These are phyloP conservation scores for Ustilago trichophora DNA, from an alignment of 1,284 basidiomycete species.

Conservation along the genomic window DNA sequence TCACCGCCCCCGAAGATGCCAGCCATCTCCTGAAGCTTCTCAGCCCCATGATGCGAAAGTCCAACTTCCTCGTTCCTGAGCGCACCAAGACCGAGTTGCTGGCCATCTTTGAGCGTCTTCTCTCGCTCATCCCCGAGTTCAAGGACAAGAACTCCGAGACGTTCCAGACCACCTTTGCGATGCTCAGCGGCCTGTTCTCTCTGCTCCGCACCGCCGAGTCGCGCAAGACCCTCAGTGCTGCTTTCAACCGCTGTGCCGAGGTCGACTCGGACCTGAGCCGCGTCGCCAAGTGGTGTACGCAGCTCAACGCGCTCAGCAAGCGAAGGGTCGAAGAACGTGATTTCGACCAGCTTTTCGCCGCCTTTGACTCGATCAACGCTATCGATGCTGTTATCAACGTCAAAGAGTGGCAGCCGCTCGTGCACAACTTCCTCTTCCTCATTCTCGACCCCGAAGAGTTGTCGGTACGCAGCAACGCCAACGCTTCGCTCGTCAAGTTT, in stretches of 20 bases:
- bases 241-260: constrained; percentile 56
- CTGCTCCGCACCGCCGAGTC: constrained; percentile 47
- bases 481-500: constrained; percentile 80
- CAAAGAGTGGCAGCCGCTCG: constrained; percentile 80
- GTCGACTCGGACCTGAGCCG: constrained; percentile 43
- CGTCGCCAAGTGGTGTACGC: constrained; percentile 47
- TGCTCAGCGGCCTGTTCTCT: constrained; percentile 58
- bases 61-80: constrained; percentile 81
- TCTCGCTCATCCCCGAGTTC: constrained; percentile 79
- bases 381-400: constrained; percentile 68
- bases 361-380: constrained; percentile 81
- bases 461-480: constrained; percentile 84
- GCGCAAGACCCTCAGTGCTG: constrained; percentile 49
- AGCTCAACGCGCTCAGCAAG: constrained; percentile 84
- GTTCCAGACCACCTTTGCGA: constrained; percentile 48
- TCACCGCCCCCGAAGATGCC: constrained; percentile 78
- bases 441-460: constrained; percentile 90
- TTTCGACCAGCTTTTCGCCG: constrained; percentile 84
- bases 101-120: constrained; percentile 77
- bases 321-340: constrained; percentile 90
- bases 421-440: constrained; percentile 85
- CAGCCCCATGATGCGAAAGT: constrained; percentile 81
- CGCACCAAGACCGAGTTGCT: constrained; percentile 86
- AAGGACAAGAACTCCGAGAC: constrained; percentile 39
- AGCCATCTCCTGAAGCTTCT: constrained; percentile 79